Percentiles rank a stretch among this genome's conserved stretches.
These are phyloP conservation scores for Nannochloropsis gaditana DNA, from an alignment of 108 stramenopile genomes.

Conservation along the genomic window DNA sequence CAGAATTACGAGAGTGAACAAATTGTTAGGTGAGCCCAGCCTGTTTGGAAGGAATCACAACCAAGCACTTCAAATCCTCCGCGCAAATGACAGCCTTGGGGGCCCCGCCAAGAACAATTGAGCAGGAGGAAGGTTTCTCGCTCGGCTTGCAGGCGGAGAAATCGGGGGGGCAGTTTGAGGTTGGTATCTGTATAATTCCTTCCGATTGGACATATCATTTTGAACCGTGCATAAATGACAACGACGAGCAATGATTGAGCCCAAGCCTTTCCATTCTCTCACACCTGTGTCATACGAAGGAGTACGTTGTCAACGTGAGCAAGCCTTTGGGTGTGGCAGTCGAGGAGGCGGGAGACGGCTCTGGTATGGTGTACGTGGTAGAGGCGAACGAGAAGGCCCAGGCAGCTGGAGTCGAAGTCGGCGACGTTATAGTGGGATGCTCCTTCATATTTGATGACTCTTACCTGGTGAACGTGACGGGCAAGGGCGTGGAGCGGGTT, in stretches of 20 bases:
- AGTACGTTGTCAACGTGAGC: constrained; percentile 17
- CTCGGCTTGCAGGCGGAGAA: background rate
- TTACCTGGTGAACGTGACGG: constrained; percentile 17
- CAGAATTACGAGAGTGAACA: too few relatives aligned
- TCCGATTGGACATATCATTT: too few relatives aligned
- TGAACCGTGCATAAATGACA: too few relatives aligned
- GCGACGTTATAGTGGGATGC: constrained; percentile 12
- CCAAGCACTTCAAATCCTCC: too few relatives aligned
- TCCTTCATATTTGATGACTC: constrained; percentile 20
- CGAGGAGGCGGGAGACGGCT: constrained; percentile 8
- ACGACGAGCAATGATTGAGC: too few relatives aligned
- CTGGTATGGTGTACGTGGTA: background rate
- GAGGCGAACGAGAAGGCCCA: background rate
- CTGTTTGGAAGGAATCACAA: too few relatives aligned
- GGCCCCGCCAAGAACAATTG: background rate
- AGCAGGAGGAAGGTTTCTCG: constrained; percentile 8
- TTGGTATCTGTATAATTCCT: background rate
- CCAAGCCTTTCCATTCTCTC: background rate
- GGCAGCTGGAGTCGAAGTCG: background rate
- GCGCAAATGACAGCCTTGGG: too few relatives aligned
- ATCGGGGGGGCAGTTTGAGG: background rate
- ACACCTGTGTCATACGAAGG: background rate
- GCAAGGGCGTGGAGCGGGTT: background rate
- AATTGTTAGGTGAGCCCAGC: too few relatives aligned
- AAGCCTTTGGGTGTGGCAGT: background rate